phyloP scores from a whole-genome alignment of 2,329 filamentous ascomycete species.

The Chrysosporium queenslandicum region DNA sequence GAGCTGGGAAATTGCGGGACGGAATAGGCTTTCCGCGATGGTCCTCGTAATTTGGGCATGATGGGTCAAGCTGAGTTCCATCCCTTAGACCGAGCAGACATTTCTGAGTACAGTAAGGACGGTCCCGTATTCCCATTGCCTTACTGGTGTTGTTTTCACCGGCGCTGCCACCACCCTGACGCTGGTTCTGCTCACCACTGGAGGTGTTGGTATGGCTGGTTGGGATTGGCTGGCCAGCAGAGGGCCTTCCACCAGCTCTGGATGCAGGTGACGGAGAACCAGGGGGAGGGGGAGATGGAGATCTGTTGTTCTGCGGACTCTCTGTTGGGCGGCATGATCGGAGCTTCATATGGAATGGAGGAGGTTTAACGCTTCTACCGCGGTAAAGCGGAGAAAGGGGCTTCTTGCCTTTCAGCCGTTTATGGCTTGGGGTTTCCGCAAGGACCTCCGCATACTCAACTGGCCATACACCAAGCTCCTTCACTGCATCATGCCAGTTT shows the following conservation, averaged over 20 bases:
- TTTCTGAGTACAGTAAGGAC: conserved; percentile 11
- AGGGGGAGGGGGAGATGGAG: not conserved
- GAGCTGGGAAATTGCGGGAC: not conserved
- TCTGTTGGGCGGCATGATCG: conserved; percentile 10
- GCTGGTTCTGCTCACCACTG: not conserved
- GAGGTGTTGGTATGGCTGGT: not conserved
- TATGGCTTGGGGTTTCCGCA: conserved; percentile 6
- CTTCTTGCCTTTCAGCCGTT: conserved; percentile 4
- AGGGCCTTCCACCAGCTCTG: not conserved
- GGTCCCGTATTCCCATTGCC: not conserved
- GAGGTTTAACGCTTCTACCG: conserved; percentile 4
- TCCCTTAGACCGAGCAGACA: conserved; percentile 10
- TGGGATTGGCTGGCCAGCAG: too few species aligned
- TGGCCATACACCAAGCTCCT: conserved; percentile 27
- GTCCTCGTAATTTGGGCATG: conserved; percentile 9
- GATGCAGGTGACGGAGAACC: conserved; percentile 7
- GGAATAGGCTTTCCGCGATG: not conserved
- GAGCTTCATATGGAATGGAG: conserved; percentile 8
- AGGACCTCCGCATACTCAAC: conserved; percentile 22
- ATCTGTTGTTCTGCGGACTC: not conserved
- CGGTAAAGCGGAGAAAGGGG: not conserved
- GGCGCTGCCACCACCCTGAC: not conserved
- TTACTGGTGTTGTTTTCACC: not conserved
- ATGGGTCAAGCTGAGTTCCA: not conserved
- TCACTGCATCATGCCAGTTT: conserved; percentile 12